Conservation (phyloP, 2,329 filamentous ascomycete species). For the Monilinia laxa region DNA sequence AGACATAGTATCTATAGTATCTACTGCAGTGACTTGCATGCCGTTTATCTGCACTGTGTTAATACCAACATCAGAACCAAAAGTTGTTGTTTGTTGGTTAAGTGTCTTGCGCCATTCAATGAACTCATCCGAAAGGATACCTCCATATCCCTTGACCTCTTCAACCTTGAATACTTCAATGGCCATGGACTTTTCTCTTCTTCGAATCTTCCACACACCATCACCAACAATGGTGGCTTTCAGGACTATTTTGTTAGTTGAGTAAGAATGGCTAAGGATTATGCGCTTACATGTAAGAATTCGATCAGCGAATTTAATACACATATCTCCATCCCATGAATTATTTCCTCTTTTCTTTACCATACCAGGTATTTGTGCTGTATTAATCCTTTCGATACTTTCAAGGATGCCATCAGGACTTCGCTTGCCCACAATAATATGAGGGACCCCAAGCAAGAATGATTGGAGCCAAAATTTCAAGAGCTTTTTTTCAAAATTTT, state of each 20-base stretch:
- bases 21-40: background rate
- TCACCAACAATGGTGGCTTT: conserved; percentile 61
- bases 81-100: background rate
- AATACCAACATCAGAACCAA: background rate
- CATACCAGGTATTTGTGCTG: conserved; percentile 71
- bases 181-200: conserved; percentile 57
- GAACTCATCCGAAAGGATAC: conserved; percentile 75
- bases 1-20: background rate
- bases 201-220: conserved; percentile 75
- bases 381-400: conserved; percentile 75
- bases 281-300: conserved; percentile 70
- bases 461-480: conserved; percentile 97
- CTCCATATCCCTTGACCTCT: conserved; percentile 68
- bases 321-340: conserved; percentile 88
- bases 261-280: background rate
- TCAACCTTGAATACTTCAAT: conserved; percentile 76
- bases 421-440: conserved; percentile 87
- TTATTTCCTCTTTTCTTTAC: conserved; percentile 63
- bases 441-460: conserved; percentile 88
- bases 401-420: conserved; percentile 69
- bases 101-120: conserved; percentile 62
- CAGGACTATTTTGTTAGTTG: conserved; percentile 52
- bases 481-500: conserved; percentile 83
- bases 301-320: conserved; percentile 81
- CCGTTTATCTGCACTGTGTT: conserved; percentile 1